Base-by-base conservation (phyloP, 2,329 filamentous ascomycete species). In the Teratosphaeria zuluensis region DNA sequence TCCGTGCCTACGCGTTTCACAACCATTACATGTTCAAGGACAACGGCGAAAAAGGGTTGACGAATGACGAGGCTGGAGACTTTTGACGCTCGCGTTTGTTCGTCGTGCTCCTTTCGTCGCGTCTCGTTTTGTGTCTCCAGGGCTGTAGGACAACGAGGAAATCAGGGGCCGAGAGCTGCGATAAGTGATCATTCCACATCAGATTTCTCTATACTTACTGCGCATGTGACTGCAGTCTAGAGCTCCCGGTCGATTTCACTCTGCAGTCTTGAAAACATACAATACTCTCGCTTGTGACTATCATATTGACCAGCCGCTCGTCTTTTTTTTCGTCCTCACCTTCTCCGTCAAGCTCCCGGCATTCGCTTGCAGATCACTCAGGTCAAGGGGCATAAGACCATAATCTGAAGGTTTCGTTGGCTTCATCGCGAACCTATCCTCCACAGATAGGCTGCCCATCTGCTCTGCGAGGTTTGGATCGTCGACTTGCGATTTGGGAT, bases 241-340 rank as follows among this genome's bases (percentile, higher is more conserved):
- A 16, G 12, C 9, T 14, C 19, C 4, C 51, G 12, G 14, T 31
- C 21, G 21, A 11, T 12, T 16, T 31, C 51, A 11, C 21, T 53
- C 16, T 31, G 14, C 28, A 31, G 11, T 35, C 14, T 28, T 12
- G 24, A 1, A 24, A 30, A 12, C 16, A 12, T 28, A n/a, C 8
- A 9, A 42, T 2, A 28, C 5, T 12, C 35, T 28, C 33, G 4
- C 31, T n/a, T 38, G 31, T 2, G 11, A 30, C 35, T 21, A 51
- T 68, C 63, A 73, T 59, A 73, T 73, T 28, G 68, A 65, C 71
- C 71, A 73, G 5, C 71, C 71, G 51, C 64, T 65, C 51, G 69
- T 69, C 62, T 72, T 73, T 65, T 73, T 73, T 63, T 70, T 72
- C 46, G 64, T 65, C 33, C 66, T 67, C 33, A 69, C 64, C 61